These are phyloP conservation scores for Penicillium sp. DNA, from an alignment of 2,329 filamentous ascomycete species.

Conservation along the genomic window DNA sequence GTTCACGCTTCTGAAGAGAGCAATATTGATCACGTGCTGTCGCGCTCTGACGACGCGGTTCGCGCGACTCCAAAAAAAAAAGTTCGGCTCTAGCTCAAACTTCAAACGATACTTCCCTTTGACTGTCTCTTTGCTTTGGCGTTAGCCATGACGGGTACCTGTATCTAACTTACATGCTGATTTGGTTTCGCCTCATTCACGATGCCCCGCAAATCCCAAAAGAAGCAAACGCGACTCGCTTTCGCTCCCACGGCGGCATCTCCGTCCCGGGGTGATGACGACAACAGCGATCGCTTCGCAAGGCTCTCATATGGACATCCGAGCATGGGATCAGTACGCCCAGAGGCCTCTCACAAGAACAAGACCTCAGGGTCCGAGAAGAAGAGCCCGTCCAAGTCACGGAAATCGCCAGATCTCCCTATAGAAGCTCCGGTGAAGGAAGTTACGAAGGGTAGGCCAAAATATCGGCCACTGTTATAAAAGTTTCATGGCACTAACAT, in stretches of 20 bases:
- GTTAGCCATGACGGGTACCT: background rate
- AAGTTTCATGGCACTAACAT: background rate
- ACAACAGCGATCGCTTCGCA: slow-evolving; percentile 29
- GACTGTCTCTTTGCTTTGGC: background rate
- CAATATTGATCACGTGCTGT: slow-evolving; percentile 20
- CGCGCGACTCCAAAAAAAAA: slow-evolving; percentile 12
- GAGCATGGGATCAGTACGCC: slow-evolving; percentile 17
- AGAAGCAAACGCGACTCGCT: slow-evolving; percentile 45
- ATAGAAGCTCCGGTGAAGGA: background rate
- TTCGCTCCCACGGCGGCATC: slow-evolving; percentile 38
- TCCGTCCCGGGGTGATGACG: slow-evolving; percentile 16
- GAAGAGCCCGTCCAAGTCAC: background rate
- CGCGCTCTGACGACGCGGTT: slow-evolving; percentile 15
- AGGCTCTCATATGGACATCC: slow-evolving; percentile 36
- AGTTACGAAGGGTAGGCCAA: background rate
- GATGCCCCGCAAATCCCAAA: slow-evolving; percentile 34
- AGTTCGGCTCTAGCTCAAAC: background rate
- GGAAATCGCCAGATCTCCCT: background rate
- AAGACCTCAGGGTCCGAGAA: background rate
- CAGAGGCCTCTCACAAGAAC: slow-evolving; percentile 3
- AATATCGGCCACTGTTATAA: background rate
- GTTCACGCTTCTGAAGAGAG: background rate
- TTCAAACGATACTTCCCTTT: background rate
- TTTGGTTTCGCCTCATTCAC: slow-evolving; percentile 1
- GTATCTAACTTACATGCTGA: background rate